Evolutionary conservation across 768 basidiomycete genomes (phyloP).

Genomic region (Ramaria sp.): DNA sequence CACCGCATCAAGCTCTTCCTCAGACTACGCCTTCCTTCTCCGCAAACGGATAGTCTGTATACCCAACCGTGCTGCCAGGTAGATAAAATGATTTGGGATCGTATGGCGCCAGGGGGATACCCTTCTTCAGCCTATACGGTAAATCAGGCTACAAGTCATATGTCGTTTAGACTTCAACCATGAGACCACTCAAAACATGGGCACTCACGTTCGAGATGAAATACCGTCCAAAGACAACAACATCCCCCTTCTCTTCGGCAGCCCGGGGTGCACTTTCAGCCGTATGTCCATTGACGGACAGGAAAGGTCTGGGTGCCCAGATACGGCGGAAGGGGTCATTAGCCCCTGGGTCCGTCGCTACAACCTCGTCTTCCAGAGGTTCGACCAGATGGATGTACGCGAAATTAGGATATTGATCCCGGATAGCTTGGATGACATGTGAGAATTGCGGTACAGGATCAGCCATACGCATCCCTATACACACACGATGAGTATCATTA

Average conservation of each 20-base stretch:
- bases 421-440: constrained; percentile 37
- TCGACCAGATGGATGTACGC: constrained; percentile 42
- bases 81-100: constrained; percentile 31
- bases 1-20: neutral
- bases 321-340: constrained; percentile 13
- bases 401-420: constrained; percentile 28
- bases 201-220: constrained; percentile 30
- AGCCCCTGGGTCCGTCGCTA: neutral
- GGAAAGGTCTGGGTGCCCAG: no score
- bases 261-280: constrained; percentile 27
- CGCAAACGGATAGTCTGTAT: constrained; percentile 23
- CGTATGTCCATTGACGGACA: constrained; percentile 35
- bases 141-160: constrained; percentile 30
- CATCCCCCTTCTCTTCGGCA: constrained; percentile 23
- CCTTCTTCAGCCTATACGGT: constrained; percentile 23
- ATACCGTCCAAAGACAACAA: constrained; percentile 27
- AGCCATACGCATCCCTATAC: constrained; percentile 31
- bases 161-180: neutral
- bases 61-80: constrained; percentile 19
- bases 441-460: constrained; percentile 46
- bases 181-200: no score
- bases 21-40: neutral
- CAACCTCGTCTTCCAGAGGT: constrained; percentile 14
- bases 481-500: no score
- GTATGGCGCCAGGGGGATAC: constrained; percentile 23